Conservation (phyloP, 805 yeast genomes). For the Candida hispaniensis region DNA sequence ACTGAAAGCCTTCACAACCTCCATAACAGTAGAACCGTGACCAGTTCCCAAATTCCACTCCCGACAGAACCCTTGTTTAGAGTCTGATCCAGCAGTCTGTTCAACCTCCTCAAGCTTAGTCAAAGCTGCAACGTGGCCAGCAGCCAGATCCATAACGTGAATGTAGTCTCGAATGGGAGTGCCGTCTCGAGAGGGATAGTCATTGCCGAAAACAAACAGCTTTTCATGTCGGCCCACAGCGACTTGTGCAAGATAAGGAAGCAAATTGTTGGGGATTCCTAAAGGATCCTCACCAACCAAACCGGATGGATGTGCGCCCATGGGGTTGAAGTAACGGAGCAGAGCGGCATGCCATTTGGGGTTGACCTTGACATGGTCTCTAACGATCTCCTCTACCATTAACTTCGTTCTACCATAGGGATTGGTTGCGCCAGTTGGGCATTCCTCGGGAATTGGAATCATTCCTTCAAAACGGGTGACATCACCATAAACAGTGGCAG, state of each 20-base stretch:
- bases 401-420: slow-evolving; percentile 71
- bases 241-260: slow-evolving; percentile 69
- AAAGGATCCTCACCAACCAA: slow-evolving; percentile 70
- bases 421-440: slow-evolving; percentile 63
- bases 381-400: slow-evolving; percentile 50
- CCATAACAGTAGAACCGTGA: slow-evolving; percentile 66
- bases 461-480: slow-evolving; percentile 59
- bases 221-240: slow-evolving; percentile 62
- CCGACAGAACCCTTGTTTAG: slow-evolving; percentile 42
- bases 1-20: slow-evolving; percentile 54
- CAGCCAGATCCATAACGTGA: slow-evolving; percentile 70
- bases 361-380: slow-evolving; percentile 40
- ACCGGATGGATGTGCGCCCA: slow-evolving; percentile 80
- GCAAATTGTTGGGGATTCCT: slow-evolving; percentile 64
- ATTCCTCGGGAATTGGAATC: slow-evolving; percentile 70
- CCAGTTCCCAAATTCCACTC: slow-evolving; percentile 85
- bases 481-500: slow-evolving; percentile 80
- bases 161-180: slow-evolving; percentile 76
- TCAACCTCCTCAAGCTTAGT: slow-evolving; percentile 36
- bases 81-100: slow-evolving; percentile 19
- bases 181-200: slow-evolving; percentile 62
- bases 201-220: slow-evolving; percentile 59
- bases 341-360: slow-evolving; percentile 39
- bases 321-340: slow-evolving; percentile 71
- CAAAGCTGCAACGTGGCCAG: slow-evolving; percentile 66